Evolutionary conservation across 2,329 filamentous ascomycete genomes (phyloP), one percentile per base, ranked within the genome.

Genomic region (Fusarium xyrophilum): DNA sequence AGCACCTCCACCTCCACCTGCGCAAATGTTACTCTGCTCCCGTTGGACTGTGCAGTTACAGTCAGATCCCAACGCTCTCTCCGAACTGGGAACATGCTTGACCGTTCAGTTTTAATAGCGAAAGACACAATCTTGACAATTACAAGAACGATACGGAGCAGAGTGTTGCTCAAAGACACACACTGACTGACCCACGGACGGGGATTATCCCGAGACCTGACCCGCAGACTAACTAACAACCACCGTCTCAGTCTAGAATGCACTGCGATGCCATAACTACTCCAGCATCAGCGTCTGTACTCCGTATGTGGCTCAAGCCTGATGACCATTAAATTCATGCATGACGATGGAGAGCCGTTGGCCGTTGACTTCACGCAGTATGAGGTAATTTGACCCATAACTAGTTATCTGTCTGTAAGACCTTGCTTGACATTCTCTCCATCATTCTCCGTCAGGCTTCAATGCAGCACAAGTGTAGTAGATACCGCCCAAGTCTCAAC

Each of bases 61-160:
- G 43, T 56, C 57, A 50, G 67, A 48, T 64, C 59, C 64, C 42
- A 67, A 54, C 47, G 35, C 63, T 38, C 58, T 46, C 35, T 47
- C 60, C 40, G 23, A 28, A 12, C 40, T 50, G 14, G 63, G 47
- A 67, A 53, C 25, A 66, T 63, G 43, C 51, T 44, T 44, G 46
- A 44, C 33, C 36, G 40, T 33, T 36, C 42, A 39, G 32, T 50
- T 27, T 32, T 17, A 44, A 35, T 52, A 43, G 39, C 56, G 56
- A 65, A 58, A 60, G 21, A 28, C 23, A 30, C 52, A 57, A 35
- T 35, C 33, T 19, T 12, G 33, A 19, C 33, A 35, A 56, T 44
- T 53, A 50, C 52, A 36, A 19, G 30, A 30, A 25, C 21, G 33
- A 25, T 5, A 27, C 23, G 3, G 40, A 43, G 23, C 10, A 39